These are phyloP conservation scores for Domatiomyces catenatus DNA, from an alignment of 2,329 filamentous ascomycete genomes.

Conservation along the genomic window DNA sequence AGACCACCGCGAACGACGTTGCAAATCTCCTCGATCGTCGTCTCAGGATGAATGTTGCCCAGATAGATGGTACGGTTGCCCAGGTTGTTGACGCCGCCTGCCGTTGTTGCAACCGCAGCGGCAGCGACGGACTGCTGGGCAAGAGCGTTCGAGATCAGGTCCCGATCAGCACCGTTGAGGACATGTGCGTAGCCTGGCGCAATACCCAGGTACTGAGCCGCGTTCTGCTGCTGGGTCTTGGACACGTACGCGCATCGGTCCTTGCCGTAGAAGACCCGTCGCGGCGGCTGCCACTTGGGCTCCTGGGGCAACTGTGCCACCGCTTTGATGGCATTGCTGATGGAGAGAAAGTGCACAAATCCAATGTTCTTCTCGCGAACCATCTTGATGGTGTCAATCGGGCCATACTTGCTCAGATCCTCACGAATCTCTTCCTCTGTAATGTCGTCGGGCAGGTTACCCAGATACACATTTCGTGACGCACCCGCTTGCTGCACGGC, in stretches of 20 bases:
- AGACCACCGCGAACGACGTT: constrained; percentile 93
- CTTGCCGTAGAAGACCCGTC: constrained; percentile 96
- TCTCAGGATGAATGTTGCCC: constrained; percentile 97
- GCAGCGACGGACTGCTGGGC: constrained; percentile 96
- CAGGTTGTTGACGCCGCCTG: constrained; percentile 91
- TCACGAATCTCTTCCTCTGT: constrained; percentile 83
- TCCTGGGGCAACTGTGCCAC: constrained; percentile 93
- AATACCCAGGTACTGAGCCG: constrained; percentile 93
- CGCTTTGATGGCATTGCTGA: constrained; percentile 95
- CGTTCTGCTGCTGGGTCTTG: constrained; percentile 98
- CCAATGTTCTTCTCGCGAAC: constrained; percentile 96
- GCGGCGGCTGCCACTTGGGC: constrained; percentile 87
- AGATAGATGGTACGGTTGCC: constrained; percentile 96
- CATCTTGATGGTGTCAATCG: constrained; percentile 94
- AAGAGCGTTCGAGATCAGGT: constrained; percentile 88
- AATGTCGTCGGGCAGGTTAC: constrained; percentile 80
- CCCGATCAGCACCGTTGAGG: constrained; percentile 86
- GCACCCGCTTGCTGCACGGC: constrained; percentile 95
- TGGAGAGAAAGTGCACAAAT: constrained; percentile 93
- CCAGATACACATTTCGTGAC: constrained; percentile 91
- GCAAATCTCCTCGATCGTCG: constrained; percentile 98
- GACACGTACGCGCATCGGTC: constrained; percentile 97
- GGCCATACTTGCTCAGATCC: constrained; percentile 88
- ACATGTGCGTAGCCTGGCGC: constrained; percentile 93
- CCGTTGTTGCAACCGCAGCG: constrained; percentile 88